A percentile compares a stretch with the other conserved stretches of the same genome.
phyloP scores from a whole-genome alignment of 208 protist species.

The Acanthamoeba sp. region DNA sequence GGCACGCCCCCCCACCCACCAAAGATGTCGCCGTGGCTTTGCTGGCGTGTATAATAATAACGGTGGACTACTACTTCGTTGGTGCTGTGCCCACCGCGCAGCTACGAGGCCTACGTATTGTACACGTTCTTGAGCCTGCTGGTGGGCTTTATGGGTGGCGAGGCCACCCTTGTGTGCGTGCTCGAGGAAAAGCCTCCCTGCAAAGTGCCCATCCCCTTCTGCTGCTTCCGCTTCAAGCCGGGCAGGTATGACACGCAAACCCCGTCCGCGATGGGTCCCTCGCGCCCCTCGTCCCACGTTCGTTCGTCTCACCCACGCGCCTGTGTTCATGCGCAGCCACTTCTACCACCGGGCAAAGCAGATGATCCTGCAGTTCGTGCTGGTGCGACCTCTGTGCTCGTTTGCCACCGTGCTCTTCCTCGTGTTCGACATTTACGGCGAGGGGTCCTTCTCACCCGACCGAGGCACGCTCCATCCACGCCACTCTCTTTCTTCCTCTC shows the following conservation, averaged over 20 bases:
- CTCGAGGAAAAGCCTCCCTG: conserved; percentile 74
- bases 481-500: too few species aligned
- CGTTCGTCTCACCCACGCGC: background rate
- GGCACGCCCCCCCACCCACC: background rate
- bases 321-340: background rate
- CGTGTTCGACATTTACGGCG: conserved; percentile 88
- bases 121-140: conserved; percentile 96
- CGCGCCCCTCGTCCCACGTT: too few species aligned
- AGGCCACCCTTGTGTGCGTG: conserved; percentile 90
- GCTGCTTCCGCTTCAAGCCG: conserved; percentile 85
- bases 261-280: background rate
- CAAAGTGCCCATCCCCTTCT: conserved; percentile 88
- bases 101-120: conserved; percentile 96
- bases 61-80: too few species aligned
- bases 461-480: conserved; percentile 21
- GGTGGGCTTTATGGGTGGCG: conserved; percentile 91
- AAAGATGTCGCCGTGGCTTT: too few species aligned
- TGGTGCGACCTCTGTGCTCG: conserved; percentile 88
- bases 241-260: background rate
- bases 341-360: conserved; percentile 93
- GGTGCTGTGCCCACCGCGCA: conserved; percentile 70
- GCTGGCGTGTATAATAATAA: too few species aligned
- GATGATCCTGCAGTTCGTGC: conserved; percentile 92
- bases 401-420: conserved; percentile 84
- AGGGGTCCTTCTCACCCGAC: conserved; percentile 82